phyloP scores from a whole-genome alignment of 805 yeast species.

The Wickerhamomyces mucosus region DNA sequence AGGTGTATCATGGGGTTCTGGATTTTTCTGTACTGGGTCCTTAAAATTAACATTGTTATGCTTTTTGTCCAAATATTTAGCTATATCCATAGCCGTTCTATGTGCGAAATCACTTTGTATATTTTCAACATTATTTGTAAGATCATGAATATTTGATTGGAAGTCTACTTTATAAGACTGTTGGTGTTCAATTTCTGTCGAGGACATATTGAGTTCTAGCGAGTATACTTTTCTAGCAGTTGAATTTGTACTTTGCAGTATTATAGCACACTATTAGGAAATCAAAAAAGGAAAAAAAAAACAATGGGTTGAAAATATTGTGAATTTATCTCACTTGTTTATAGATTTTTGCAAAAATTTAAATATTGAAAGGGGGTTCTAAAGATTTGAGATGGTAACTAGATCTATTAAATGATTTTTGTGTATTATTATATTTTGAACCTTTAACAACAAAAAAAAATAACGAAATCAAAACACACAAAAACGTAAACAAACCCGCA shows the following conservation, averaged over 20 bases:
- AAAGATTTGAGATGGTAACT: background rate
- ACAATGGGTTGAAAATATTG: no score
- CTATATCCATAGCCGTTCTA: conserved; percentile 8
- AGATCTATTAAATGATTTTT: background rate
- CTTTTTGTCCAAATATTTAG: conserved; percentile 10
- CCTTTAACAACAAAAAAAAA: no score
- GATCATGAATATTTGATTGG: no score
- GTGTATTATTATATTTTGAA: background rate
- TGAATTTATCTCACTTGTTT: no score
- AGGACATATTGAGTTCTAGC: conserved; percentile 3
- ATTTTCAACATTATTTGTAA: no score
- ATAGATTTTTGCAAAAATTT: no score
- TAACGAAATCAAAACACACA: background rate
- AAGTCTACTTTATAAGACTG: no score
- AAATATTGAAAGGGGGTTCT: no score
- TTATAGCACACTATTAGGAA: background rate
- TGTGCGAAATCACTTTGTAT: conserved; percentile 7
- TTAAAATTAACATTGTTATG: background rate
- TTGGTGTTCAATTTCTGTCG: conserved; percentile 10
- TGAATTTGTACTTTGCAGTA: conserved; percentile 1
- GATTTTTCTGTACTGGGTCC: conserved; percentile 12
- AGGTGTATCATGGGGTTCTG: no score
- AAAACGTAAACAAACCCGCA: no score
- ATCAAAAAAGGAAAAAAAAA: background rate
- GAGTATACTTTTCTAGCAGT: conserved; percentile 2